phyloP scores from a whole-genome alignment of 495 filamentous ascomycete genomes.

The Penicillium manginii region DNA sequence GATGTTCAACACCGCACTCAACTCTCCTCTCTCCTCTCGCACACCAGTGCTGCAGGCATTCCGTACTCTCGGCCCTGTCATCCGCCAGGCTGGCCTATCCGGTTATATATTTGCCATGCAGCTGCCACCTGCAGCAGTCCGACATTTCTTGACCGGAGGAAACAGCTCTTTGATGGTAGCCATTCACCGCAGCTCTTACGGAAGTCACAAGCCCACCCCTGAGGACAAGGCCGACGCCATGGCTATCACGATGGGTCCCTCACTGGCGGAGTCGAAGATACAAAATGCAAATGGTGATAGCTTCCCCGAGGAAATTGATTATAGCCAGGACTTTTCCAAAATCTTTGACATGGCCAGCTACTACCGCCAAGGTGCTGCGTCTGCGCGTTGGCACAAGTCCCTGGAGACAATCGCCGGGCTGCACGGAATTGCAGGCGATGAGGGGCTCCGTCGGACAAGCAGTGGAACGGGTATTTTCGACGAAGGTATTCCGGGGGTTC shows the following conservation, averaged over 20 bases:
- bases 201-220: slow-evolving; percentile 28
- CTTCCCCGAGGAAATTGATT: slow-evolving; percentile 36
- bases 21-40: slow-evolving; percentile 42
- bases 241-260: slow-evolving; percentile 48
- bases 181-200: slow-evolving; percentile 37
- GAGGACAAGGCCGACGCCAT: slow-evolving; percentile 44
- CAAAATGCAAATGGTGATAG: slow-evolving; percentile 35
- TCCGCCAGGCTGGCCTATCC: slow-evolving; percentile 45
- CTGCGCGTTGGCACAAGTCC: slow-evolving; percentile 50
- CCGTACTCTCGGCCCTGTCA: slow-evolving; percentile 40
- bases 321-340: slow-evolving; percentile 33
- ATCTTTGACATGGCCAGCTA: slow-evolving; percentile 48
- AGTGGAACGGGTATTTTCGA: slow-evolving; percentile 51
- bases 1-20: slow-evolving; percentile 50
- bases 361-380: slow-evolving; percentile 51
- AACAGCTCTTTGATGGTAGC: slow-evolving; percentile 46
- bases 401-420: slow-evolving; percentile 49
- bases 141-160: slow-evolving; percentile 42
- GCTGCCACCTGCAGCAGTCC: slow-evolving; percentile 43
- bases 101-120: slow-evolving; percentile 57
- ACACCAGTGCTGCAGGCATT: slow-evolving; percentile 45
- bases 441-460: slow-evolving; percentile 29
- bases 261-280: slow-evolving; percentile 35
- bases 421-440: slow-evolving; percentile 39
- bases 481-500: slow-evolving; percentile 43